These are phyloP conservation scores for Halteria grandinella DNA, from an alignment of 73 alveolate genomes.

Conservation along the genomic window DNA sequence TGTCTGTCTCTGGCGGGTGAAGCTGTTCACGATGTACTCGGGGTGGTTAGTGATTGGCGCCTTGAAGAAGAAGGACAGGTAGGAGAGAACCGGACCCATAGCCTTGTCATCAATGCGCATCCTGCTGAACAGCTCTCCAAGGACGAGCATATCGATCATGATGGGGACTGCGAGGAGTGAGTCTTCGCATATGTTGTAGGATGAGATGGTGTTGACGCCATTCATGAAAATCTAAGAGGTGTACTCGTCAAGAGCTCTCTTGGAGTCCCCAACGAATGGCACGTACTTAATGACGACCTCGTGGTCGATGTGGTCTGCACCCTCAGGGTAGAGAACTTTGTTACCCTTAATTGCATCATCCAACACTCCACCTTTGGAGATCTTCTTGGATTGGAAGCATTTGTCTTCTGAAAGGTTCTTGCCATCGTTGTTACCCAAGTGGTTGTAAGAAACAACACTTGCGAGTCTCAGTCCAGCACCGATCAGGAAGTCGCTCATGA, in stretches of 20 bases:
- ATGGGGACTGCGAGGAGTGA: constrained; percentile 96
- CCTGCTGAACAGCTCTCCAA: constrained; percentile 91
- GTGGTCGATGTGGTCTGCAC: constrained; percentile 91
- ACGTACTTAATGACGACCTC: constrained; percentile 93
- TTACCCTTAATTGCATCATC: constrained; percentile 92
- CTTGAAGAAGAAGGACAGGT: constrained; percentile 81
- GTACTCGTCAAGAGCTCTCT: constrained; percentile 97
- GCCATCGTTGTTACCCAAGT: constrained; percentile 97
- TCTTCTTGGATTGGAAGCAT: constrained; percentile 92
- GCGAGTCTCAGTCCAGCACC: constrained; percentile 84
- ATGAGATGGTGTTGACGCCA: constrained; percentile 89
- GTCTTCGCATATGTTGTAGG: constrained; percentile 96
- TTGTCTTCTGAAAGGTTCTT: constrained; percentile 89
- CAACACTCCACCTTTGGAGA: constrained; percentile 90
- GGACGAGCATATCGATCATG: constrained; percentile 86
- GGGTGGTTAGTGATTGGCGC: constrained; percentile 86
- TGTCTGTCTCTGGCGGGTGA: constrained; percentile 81
- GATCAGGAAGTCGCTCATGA: constrained; percentile 86
- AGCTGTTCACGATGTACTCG: constrained; percentile 78
- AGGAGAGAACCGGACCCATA: constrained; percentile 81
- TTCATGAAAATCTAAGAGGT: constrained; percentile 91
- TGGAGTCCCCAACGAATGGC: constrained; percentile 96
- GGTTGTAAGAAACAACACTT: constrained; percentile 92
- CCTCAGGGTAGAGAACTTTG: constrained; percentile 85
- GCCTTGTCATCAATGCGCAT: constrained; percentile 72